Base-by-base conservation (phyloP, 805 yeast genomes). In the Teunomyces pallodes region DNA sequence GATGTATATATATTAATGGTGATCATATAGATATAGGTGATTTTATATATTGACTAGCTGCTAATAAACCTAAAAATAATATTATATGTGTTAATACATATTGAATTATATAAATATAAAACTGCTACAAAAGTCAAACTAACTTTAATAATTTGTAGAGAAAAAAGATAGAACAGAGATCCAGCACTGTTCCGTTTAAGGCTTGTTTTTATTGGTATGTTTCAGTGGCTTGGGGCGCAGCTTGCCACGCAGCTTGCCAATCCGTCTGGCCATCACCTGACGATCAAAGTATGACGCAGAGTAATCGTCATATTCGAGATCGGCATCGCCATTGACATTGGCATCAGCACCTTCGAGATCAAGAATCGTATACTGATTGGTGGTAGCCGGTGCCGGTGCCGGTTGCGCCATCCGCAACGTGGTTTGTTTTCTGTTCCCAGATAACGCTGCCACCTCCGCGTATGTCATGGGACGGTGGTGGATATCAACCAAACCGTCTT, bases 381-480 rank as follows among this genome's bases (percentile, higher is more conserved):
- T 31, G 33, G 42, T 14, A n/a, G 32, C 47, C 35, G 54, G 52
- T 35, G 35, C 41, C 29, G 47, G 41, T 40, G 52, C 50, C 17
- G 51, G 52, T 16, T 33, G 36, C 8, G 41, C 41, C 12, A 14
- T 20, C 41, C 27, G 27, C 17, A 38, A 38, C 41, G 41, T 20
- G 29, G 41, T 38, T 29, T 38, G 41, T 14, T 38, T 38, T 29
- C 26, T 38, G 30, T 26, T 20, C 29, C 30, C 41, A n/a, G 41
- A 38, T 7, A 38, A 26, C 16, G 62, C 55, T 4, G 77, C 76
- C 27, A 64, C 78, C 53, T 73, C 77, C n/a, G 78, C 78, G 49
- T 72, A 73, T n/a, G 72, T 63, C 50, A 73, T 60, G 45, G 65
- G 63, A 39, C 64, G 64, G 52, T 53, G 58, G 45, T 63, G 61